Percentiles rank a stretch among this genome's conserved stretches.
Conservation (phyloP, 345 rosid species). For the Eucalyptus erythrocorys region DNA sequence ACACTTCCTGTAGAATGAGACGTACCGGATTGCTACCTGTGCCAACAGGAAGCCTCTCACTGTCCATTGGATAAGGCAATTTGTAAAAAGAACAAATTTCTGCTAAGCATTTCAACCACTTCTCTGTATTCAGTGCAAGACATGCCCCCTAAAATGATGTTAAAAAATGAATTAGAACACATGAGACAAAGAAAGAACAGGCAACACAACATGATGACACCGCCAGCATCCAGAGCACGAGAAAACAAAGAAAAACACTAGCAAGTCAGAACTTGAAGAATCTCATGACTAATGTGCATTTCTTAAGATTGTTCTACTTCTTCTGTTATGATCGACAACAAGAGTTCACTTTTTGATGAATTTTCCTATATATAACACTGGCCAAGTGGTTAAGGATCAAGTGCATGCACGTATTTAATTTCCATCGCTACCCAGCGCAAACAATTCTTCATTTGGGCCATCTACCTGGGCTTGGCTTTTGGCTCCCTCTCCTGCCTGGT, state of each 20-base stretch:
- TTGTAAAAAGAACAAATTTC: conserved; percentile 60
- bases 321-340: neutral
- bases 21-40: conserved; percentile 97
- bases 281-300: neutral
- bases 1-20: neutral
- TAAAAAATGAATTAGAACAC: neutral
- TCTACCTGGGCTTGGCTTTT: neutral
- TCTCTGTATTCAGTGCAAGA: conserved; percentile 75
- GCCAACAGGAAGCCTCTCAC: conserved; percentile 87
- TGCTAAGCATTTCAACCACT: conserved; percentile 66
- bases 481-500: neutral
- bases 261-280: neutral
- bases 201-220: neutral
- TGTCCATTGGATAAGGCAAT: conserved; percentile 46
- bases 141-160: conserved; percentile 67
- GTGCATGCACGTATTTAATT: neutral
- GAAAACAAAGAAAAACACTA: neutral
- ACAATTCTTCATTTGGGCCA: neutral
- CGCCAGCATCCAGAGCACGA: neutral
- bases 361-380: neutral
- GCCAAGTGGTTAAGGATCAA: neutral
- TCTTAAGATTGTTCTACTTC: neutral
- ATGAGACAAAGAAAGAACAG: neutral
- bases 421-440: neutral
- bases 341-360: neutral